Evolutionary conservation across 2,329 filamentous ascomycete genomes (phyloP), one percentile per base, ranked within the genome.

Genomic region (Colletotrichum sp.): DNA sequence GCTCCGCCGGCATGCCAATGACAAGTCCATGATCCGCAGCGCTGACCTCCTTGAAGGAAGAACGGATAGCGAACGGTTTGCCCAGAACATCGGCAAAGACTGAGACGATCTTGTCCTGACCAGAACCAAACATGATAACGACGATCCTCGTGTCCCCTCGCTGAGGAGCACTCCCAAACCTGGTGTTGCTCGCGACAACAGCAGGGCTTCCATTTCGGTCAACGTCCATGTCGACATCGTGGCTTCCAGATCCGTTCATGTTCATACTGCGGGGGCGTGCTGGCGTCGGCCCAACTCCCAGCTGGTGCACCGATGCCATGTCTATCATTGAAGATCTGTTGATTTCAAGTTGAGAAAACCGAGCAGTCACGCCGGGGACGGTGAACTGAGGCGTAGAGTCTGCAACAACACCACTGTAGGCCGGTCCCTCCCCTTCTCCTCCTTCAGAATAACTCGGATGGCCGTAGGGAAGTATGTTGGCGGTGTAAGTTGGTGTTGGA

Each of bases 41-140:
- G 78, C 87, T 87, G 79, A 92, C 87, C 62, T 90, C 85, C 76
- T 88, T 85, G 83, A 94, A 89, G 71, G 89, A 86, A 36, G 87
- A 84, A 69, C 91, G 90, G 59, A 93, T 86, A 75, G 89, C 90
- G 85, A 91, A 93, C 24, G 93, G 90, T 82, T 96, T 95, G 16
- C 95, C 95, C 57, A 97, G 85, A 9, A 96, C 93, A 80, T 96
- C 94, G 30, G 95, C 95, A 79, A 96, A 94, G 39, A 95, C 87
- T 26, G 91, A 91, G 32, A 96, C 92, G 77, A 97, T 95, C 55
- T 90, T 89, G 75, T 96, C 93, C 82, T 96, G 94, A 22, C 91
- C 93, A 26, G 88, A 88, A 13, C 93, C 92, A 83, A 93, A 95
- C 22, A 96, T 84, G 75, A 97, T 92, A 39, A 92, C 90, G 32